Conservation (phyloP, 78 protist genomes). For the Guillardia theta region DNA sequence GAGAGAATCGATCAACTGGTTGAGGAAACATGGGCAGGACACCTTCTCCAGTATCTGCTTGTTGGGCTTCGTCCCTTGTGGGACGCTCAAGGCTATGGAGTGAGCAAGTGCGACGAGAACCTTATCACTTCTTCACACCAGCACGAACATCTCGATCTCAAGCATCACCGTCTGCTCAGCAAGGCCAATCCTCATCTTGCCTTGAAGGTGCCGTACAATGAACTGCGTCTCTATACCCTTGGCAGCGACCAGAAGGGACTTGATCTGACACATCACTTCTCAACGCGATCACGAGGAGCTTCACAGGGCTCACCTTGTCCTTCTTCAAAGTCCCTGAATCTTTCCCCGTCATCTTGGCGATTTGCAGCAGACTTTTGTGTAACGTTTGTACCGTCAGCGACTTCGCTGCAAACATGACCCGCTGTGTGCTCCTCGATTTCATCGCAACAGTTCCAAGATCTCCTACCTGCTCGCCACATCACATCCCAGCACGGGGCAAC, state of each 20-base stretch:
- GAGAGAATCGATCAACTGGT: no score
- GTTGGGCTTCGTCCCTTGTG: neutral
- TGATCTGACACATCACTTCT: no score
- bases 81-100: conserved; percentile 73
- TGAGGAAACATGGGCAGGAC: no score
- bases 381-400: conserved; percentile 70
- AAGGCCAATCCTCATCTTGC: conserved; percentile 94
- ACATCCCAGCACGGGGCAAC: no score
- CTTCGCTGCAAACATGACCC: neutral
- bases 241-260: conserved; percentile 67
- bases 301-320: no score
- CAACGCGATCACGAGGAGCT: neutral
- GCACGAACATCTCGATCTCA: no score
- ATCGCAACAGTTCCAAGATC: conserved; percentile 89
- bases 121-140: no score
- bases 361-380: neutral
- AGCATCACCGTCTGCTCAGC: conserved; percentile 90
- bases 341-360: conserved; percentile 48
- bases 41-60: neutral
- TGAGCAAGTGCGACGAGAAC: conserved; percentile 87
- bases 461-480: no score
- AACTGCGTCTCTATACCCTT: conserved; percentile 71
- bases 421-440: conserved; percentile 14
- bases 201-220: conserved; percentile 62
- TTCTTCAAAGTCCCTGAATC: neutral